Base-by-base conservation (phyloP, 805 yeast species). In the Pichia membranifaciens region DNA sequence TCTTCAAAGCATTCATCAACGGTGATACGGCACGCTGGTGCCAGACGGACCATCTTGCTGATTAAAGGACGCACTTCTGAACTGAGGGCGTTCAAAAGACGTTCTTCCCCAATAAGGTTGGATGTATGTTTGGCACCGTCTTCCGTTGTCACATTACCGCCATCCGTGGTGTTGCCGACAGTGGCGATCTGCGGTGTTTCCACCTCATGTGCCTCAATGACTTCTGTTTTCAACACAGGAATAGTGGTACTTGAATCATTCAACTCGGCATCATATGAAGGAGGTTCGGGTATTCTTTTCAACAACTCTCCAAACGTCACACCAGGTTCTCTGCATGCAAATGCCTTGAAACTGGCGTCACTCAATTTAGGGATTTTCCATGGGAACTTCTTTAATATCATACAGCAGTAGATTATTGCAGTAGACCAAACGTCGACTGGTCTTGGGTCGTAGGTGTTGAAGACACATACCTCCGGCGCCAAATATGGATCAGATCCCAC, bases 341-440 rank as follows among this genome's bases (percentile, higher is more conserved):
- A 90, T 55, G 87, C 64, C 65, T 85, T 87, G 69, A 89, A 90
- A 51, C 93, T 82, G 55, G 81, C 78, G 65, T 89, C 96, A 43
- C 83, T 72, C 44, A 81, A 65, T 59, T 87, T 84, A 8, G 97
- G 96, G 7, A 87, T 87, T 61, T 87, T 88, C 96, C 96, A 89
- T 8, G 96, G 96, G 68, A 89, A 89, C 68, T 88, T 85, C 61
- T 87, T 84, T 63, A 89, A 72, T 50, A 87, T 78, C 96, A 89
- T 88, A 70, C 96, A 89, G 55, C 95, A 87, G 66, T 85, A 86
- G 42, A 89, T 86, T 50, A 89, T 87, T 8, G 96, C 96, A 31
- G 81, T 81, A 6, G 96, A 86, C 97, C 97, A 89, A 40, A 89
- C 79, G 68, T 89, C 97, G 6, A 89, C 95, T 0, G 96, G 95